Base-by-base conservation (phyloP, 1,284 basidiomycete genomes). In the Dichomitus squalens region DNA sequence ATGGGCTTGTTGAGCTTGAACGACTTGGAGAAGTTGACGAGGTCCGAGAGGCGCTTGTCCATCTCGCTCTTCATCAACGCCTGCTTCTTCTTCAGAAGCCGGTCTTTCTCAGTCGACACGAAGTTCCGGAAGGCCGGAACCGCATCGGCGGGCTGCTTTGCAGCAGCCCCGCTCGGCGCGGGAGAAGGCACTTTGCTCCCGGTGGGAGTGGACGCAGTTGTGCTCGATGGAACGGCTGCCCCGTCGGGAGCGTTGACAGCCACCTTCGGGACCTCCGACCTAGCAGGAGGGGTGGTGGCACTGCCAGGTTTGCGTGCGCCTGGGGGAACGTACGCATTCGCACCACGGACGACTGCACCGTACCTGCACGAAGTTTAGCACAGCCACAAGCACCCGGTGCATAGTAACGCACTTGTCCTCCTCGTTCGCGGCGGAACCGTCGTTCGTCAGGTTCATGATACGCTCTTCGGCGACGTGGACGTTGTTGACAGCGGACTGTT, bases 1-100 rank as follows among this genome's bases (percentile, higher is more conserved):
- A 98, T 93, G 7, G 95, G 93, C 70, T 95, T 90, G 70, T 95
- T 96, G 52, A 97, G 86, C 92, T 96, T 97, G 86, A 99, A 99
- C 63, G 76, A 90, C 71, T 92, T 84, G 65, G 93, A 93, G 78
- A 98, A 99, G 73, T 91, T 91, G 70, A 95, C 85, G 49, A 98
- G 79, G 50, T 98, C 96, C 11, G 94, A 90, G 76, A 98, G 86
- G 53, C 90, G 86, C 69, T 91, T 93, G 71, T 96, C 93, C 86
- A 95, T 94, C 72, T 98, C 96, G 69, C 84, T 92, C 82, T 95
- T 96, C 56, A 89, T 85, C 49, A 96, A 77, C 18, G 90, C 90
- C 68, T 95, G 92, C 75, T 93, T 88, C 82, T 95, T 96, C 76
- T 94, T 90, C 47, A 91, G 89, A 53, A 96, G 76, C 53, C 92